Base-by-base conservation (phyloP, 805 yeast species). In the Suhomyces emberorum region DNA sequence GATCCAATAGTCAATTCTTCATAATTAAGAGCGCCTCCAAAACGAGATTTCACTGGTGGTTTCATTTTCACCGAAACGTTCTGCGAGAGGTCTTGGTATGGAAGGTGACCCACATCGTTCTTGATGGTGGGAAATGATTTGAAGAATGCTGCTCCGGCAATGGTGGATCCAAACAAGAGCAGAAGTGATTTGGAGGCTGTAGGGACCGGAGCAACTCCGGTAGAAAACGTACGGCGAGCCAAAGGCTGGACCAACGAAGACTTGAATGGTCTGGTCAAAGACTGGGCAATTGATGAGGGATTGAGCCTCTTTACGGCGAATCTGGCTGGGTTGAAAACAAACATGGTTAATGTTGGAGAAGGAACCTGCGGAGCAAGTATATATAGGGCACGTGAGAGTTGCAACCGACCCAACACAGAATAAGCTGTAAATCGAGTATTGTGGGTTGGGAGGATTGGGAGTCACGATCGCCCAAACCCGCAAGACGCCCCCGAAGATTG, bases 1-100 rank as follows among this genome's bases (percentile, higher is more conserved):
- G 83, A 76, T 4, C 88, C 88, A 39, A 78, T 57, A 11, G 84
- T 70, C 48, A 81, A 61, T 48, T 81, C 83, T 47, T 73, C 72
- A 51, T 81, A 81, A 57, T 77, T 74, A 44, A 80, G 58, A 38
- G 62, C 64, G 0, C 74, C 74, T n/a, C 65, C 65, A 36, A 75
- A 47, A 15, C 56, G 47, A 7, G 59, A 47, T 30, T 43, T 31
- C 14, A 24, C 28, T 10, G 34, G 34, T 9, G 11, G 21, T 16
- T 32, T 6, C n/a, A 11, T 22, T 23, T 23, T 11, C 15, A 32
- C 28, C n/a, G 10, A 23, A 11, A 32, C 28, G 12, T 32, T 32
- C 15, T 9, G 20, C n/a, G 14, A 10, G 9, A 26, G 19, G 15
- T 28, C 28, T 22, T 27, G 33, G 9, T 25, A 14, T 7, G 28